phyloP scores from a whole-genome alignment of 495 filamentous ascomycete species.

The Penicillium fimorum region DNA sequence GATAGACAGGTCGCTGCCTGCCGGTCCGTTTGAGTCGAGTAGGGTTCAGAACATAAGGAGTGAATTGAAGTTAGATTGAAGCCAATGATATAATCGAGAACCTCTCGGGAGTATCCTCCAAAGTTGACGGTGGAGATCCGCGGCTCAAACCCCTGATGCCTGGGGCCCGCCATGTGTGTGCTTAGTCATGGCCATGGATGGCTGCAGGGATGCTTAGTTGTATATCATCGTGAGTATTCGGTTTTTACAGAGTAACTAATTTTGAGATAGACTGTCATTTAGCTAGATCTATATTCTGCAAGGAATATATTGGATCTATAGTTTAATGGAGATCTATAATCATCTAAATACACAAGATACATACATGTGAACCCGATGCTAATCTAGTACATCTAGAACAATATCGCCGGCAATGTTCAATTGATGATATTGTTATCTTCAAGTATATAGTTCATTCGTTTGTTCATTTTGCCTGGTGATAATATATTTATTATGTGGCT shows the following conservation, averaged over 20 bases:
- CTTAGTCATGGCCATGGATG: conserved; percentile 7
- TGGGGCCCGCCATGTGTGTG: not conserved
- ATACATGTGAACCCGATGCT: not conserved
- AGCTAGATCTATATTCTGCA: not conserved
- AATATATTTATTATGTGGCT: not conserved
- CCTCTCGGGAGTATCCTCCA: not conserved
- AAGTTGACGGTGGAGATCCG: conserved; percentile 9
- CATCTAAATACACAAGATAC: not conserved
- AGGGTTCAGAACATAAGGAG: conserved; percentile 25
- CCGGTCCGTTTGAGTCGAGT: conserved; percentile 16
- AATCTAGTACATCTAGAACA: not conserved
- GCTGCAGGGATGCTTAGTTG: not conserved
- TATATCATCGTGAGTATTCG: not conserved
- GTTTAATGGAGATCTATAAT: not conserved
- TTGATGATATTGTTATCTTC: not conserved
- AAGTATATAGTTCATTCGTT: not conserved
- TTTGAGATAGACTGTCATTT: not conserved
- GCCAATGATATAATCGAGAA: conserved; percentile 1
- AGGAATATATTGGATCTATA: not conserved
- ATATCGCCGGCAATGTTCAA: too few species aligned
- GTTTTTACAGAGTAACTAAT: not conserved
- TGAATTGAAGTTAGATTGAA: conserved; percentile 24
- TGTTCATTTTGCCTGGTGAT: not conserved
- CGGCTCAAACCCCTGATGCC: conserved; percentile 9
- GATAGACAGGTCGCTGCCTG: conserved; percentile 27